Base-by-base conservation (phyloP, 2,329 filamentous ascomycete genomes). In the Fusarium zealandicum region DNA sequence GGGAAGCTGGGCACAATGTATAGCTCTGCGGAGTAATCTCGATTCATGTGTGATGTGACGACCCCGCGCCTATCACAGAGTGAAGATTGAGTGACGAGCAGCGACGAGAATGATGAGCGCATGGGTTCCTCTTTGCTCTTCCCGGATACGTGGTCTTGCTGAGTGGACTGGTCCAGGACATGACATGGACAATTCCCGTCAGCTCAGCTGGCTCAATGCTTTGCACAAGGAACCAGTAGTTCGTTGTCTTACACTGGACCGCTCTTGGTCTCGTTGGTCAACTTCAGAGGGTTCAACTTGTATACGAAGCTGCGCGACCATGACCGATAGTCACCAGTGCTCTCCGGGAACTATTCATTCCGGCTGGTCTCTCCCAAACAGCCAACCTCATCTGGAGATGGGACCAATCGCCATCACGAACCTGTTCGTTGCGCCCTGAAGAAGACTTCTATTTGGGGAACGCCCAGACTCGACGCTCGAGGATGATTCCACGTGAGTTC, bases 401-500 rank as follows among this genome's bases (percentile, higher is more conserved):
- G 25, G 32, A 10, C 61, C 62, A 65, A 64, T 59, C 43, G 20
- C 42, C 40, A n/a, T 20, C 17, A 8, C 40, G 36, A 16, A 37
- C 30, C 16, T 17, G 25, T n/a, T 33, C 45, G 36, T 33, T 47
- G 45, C 38, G 32, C 28, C 13, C 28, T 36, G 17, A 20, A 39
- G 36, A 16, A 44, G n/a, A 18, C 22, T 63, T 65, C 59, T 65
- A 63, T 65, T 58, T 59, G 39, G 46, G 33, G 52, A 44, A 11
- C 25, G 14, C 28, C 43, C 41, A 61, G 57, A 57, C 55, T 62
- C 48, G 30, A 59, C 14, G 28, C 31, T 35, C 35, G 33, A 45
- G 48, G 44, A 40, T n/a, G 11, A 16, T 59, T 36, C 63, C 64
- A 65, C 59, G 59, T 57, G 63, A 61, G 51, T 51, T 35, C 48